These are phyloP conservation scores for Candida anglica DNA, from an alignment of 805 yeast species.

Conservation along the genomic window DNA sequence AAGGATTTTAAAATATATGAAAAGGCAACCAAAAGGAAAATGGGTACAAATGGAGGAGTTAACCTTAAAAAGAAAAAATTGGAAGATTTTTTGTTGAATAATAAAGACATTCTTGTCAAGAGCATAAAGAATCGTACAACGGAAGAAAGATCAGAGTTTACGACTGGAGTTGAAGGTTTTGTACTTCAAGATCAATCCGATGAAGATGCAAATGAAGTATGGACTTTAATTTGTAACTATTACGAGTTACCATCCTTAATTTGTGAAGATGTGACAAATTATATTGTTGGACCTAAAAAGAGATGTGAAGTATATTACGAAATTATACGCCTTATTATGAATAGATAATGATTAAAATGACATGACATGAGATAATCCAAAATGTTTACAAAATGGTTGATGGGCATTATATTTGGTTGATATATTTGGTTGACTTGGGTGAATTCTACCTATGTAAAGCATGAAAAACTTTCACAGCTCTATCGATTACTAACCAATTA, in stretches of 20 bases:
- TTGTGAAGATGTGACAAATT: constrained; percentile 26
- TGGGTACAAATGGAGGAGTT: constrained; percentile 7
- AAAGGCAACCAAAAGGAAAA: constrained; percentile 15
- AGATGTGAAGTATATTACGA: constrained; percentile 22
- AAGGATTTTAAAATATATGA: constrained; percentile 27
- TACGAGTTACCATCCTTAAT: constrained; percentile 14
- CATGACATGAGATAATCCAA: no score
- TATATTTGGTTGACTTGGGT: no score
- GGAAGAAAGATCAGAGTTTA: neutral
- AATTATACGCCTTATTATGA: no score
- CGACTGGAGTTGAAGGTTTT: neutral
- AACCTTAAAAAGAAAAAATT: constrained; percentile 30
- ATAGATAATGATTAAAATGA: no score
- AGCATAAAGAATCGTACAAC: neutral
- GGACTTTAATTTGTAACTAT: constrained; percentile 15
- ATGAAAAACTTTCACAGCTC: no score
- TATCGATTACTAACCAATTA: no score
- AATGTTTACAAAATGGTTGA: no score
- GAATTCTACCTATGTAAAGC: no score
- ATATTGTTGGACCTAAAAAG: constrained; percentile 38
- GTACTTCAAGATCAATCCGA: neutral
- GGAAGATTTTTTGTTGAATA: constrained; percentile 13
- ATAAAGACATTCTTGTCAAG: no score
- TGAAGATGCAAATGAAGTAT: constrained; percentile 1
- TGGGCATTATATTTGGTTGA: no score